Evolutionary conservation across 495 filamentous ascomycete genomes (phyloP).

Genomic region (Massariosphaeria phaeospora): DNA sequence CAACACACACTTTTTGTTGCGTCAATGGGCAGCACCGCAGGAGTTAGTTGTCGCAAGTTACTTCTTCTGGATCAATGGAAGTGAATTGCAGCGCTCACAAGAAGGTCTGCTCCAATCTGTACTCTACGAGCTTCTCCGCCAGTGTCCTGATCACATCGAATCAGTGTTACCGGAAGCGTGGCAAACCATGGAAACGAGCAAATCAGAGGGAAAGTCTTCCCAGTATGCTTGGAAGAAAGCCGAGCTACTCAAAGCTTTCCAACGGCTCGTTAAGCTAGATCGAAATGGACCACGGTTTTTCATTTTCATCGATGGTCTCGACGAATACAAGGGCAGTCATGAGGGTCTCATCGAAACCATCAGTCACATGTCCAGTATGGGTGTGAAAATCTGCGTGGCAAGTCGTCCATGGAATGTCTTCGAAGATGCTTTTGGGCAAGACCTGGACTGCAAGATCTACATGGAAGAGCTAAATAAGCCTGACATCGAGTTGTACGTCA

Average conservation of each 20-base stretch:
- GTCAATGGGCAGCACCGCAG: not conserved
- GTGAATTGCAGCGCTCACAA: slow-evolving; percentile 41
- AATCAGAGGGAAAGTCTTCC: not conserved
- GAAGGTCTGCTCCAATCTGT: slow-evolving; percentile 45
- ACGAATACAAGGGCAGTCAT: slow-evolving; percentile 43
- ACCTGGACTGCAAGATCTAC: not conserved
- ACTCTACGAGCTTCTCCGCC: slow-evolving; percentile 41
- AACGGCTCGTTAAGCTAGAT: not conserved
- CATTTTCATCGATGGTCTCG: slow-evolving; percentile 50
- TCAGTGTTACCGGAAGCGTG: slow-evolving; percentile 8
- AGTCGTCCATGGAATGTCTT: slow-evolving; percentile 50
- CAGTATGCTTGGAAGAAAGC: not conserved
- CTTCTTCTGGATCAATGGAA: slow-evolving; percentile 48
- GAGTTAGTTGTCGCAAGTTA: slow-evolving; percentile 37
- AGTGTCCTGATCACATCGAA: slow-evolving; percentile 38
- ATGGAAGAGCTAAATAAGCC: slow-evolving; percentile 15
- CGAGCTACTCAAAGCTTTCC: not conserved
- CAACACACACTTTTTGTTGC: not conserved
- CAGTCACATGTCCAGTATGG: not conserved
- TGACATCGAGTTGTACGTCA: slow-evolving; percentile 16
- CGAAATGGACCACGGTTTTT: no score
- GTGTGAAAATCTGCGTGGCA: slow-evolving; percentile 49
- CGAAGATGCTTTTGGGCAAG: slow-evolving; percentile 38
- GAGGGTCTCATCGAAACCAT: slow-evolving; percentile 32
- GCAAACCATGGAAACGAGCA: not conserved